phyloP scores from a whole-genome alignment of 257 asterid genomes.

The Hygrophila difformis region DNA sequence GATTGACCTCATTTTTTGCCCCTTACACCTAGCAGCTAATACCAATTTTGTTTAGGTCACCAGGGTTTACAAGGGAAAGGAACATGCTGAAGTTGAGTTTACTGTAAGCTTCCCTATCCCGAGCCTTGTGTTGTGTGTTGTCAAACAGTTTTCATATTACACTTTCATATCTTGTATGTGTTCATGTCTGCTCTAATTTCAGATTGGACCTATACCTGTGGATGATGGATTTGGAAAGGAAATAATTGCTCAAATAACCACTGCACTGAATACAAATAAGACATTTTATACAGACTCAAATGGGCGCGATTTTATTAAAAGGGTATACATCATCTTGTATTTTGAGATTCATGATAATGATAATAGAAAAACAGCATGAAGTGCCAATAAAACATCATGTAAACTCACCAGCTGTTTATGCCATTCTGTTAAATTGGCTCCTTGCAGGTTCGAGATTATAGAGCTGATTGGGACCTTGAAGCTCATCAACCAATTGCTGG shows the following conservation, averaged over 20 bases:
- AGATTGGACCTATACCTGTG: constrained; percentile 63
- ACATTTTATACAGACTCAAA: constrained; percentile 78
- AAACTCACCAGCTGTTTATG: too few species aligned
- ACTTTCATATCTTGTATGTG: constrained; percentile 9
- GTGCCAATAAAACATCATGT: too few species aligned
- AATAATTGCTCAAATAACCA: constrained; percentile 52
- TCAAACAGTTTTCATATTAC: constrained; percentile 13
- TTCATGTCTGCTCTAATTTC: constrained; percentile 15
- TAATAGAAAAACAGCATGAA: too few species aligned
- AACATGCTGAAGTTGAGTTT: constrained; percentile 56
- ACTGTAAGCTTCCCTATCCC: constrained; percentile 29
- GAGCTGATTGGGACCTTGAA: too few species aligned
- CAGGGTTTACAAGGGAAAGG: constrained; percentile 55
- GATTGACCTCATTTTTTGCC: constrained; percentile 8
- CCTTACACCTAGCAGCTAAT: constrained; percentile 22
- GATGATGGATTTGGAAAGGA: constrained; percentile 72
- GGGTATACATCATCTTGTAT: too few species aligned
- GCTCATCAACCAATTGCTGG: too few species aligned
- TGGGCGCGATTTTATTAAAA: constrained; percentile 73
- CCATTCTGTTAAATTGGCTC: too few species aligned
- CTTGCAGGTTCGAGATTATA: too few species aligned
- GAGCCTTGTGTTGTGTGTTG: constrained; percentile 8
- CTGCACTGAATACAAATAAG: constrained; percentile 50
- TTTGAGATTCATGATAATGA: too few species aligned
- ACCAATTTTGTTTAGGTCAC: constrained; percentile 36